These are phyloP conservation scores for Sonneratia alba DNA, from an alignment of 345 rosid species.

Conservation along the genomic window DNA sequence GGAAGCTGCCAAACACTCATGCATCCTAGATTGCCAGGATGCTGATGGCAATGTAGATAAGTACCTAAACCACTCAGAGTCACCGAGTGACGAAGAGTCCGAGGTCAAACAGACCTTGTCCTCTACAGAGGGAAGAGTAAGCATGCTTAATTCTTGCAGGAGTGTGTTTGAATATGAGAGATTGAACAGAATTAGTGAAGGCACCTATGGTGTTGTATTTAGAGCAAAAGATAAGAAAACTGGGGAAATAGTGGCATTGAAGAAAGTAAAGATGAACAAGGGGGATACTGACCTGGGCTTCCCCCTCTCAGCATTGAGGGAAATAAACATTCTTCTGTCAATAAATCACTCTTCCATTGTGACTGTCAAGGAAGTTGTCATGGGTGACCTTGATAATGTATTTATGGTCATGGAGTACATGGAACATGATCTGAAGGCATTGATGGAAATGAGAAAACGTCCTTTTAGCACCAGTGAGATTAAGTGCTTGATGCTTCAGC, in stretches of 20 bases:
- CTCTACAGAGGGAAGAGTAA: constrained; percentile 22
- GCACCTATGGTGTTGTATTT: constrained; percentile 79
- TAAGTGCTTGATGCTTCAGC: constrained; percentile 78
- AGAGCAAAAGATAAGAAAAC: constrained; percentile 65
- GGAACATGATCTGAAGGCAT: constrained; percentile 71
- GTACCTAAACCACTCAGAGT: constrained; percentile 10
- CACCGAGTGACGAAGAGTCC: neutral
- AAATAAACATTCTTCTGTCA: constrained; percentile 70
- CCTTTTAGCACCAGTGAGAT: constrained; percentile 85
- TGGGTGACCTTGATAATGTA: constrained; percentile 51
- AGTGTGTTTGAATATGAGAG: constrained; percentile 56
- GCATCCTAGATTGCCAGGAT: constrained; percentile 18
- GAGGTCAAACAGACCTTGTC: constrained; percentile 23
- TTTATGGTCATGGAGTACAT: constrained; percentile 92
- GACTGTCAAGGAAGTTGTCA: constrained; percentile 71
- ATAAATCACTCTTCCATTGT: constrained; percentile 68
- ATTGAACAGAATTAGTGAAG: constrained; percentile 74
- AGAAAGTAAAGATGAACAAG: constrained; percentile 62
- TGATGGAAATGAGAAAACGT: constrained; percentile 59
- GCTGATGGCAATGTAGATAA: constrained; percentile 14
- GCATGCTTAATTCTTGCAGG: constrained; percentile 62
- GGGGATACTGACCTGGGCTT: constrained; percentile 52
- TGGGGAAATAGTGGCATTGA: constrained; percentile 67
- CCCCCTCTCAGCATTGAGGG: constrained; percentile 77
- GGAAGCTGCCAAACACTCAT: constrained; percentile 21